These are phyloP conservation scores for Plenodomus biglobosus DNA, from an alignment of 2,329 filamentous ascomycete species.

Conservation along the genomic window DNA sequence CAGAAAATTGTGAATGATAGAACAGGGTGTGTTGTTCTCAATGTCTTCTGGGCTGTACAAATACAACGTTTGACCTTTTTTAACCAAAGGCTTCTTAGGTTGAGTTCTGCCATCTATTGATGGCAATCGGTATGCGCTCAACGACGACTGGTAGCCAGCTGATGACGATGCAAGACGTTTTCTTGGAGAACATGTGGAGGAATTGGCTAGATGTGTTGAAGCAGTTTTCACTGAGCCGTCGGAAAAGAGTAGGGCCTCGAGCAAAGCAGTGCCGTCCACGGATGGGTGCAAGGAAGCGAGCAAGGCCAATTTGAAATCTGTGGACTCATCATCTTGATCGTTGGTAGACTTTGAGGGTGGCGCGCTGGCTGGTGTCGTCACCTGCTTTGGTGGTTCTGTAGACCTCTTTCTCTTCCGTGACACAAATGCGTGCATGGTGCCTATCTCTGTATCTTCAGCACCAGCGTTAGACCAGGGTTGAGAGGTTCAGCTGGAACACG, in stretches of 20 bases:
- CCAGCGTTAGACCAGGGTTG: no score
- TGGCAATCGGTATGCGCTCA: slow-evolving; percentile 30
- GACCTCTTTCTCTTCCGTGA: slow-evolving; percentile 40
- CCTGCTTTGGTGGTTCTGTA: slow-evolving; percentile 7
- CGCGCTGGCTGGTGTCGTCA: background rate
- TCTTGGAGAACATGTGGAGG: slow-evolving; percentile 32
- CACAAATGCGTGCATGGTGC: slow-evolving; percentile 44
- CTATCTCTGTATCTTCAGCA: no score
- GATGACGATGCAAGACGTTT: slow-evolving; percentile 32
- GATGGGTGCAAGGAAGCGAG: slow-evolving; percentile 74
- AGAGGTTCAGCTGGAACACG: no score
- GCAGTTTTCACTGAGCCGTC: slow-evolving; percentile 74
- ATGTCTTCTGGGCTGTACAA: slow-evolving; percentile 82
- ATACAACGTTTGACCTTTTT: slow-evolving; percentile 79
- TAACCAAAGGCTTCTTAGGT: slow-evolving; percentile 57
- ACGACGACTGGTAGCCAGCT: slow-evolving; percentile 50
- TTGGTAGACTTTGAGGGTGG: background rate
- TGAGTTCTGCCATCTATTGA: background rate
- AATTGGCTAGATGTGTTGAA: slow-evolving; percentile 55
- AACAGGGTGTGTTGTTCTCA: slow-evolving; percentile 81
- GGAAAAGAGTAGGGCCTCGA: slow-evolving; percentile 77
- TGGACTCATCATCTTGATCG: slow-evolving; percentile 64
- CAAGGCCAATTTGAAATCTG: slow-evolving; percentile 85
- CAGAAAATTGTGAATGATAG: slow-evolving; percentile 89
- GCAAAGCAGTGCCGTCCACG: slow-evolving; percentile 64